Base-by-base conservation (phyloP, 2,329 filamentous ascomycete species). In the Ascosphaera aggregata region DNA sequence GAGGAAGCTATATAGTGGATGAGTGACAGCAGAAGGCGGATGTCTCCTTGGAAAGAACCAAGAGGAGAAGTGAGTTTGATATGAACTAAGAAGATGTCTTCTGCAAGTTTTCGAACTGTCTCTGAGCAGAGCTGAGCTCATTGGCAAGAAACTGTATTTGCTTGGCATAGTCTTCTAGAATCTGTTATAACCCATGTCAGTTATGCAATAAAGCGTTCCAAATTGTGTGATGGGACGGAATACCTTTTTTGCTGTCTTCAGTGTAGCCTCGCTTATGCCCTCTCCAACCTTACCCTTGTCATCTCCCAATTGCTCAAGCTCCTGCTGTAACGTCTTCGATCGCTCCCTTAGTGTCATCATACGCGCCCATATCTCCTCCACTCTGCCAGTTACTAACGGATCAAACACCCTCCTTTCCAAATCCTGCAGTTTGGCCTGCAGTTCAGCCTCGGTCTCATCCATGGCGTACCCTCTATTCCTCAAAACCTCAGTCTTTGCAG, bases 311-410 rank as follows among this genome's bases (percentile, higher is more conserved):
- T 62, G 64, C 50, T 73, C 69, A 41, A 71, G 65, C 53, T 76
- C 71, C 43, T 61, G 57, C 46, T 74, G 68, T 41, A 76, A 50
- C 48, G 66, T 63, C 47, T 65, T 64, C 36, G 67, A 66, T 40
- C 70, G 58, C 48, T 74, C 70, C 40, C 70, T 58, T 39, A 76
- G 64, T 5, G 66, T 65, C 37, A 73, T 62, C 71, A 76, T 73
- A 31, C 72, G 59, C 20, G 72, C 72, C 72, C 72, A 76, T 41
- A 76, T 70, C 53, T 76, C 71, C 50, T 76, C 72, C 42, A 67
- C 67, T 17, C 71, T 58, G 3, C 69, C 72, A 35, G 62, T 63
- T 36, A 75, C 59, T 3, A 65, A 63, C 0, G 72, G 71, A 47
- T 76, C 71, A 39, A 70, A 67, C 2, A 72, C 67, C 38, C 62